Percentiles rank a stretch among this genome's conserved stretches.
These are phyloP conservation scores for Mycena rebaudengoi DNA, from an alignment of 768 basidiomycete species.

Conservation along the genomic window DNA sequence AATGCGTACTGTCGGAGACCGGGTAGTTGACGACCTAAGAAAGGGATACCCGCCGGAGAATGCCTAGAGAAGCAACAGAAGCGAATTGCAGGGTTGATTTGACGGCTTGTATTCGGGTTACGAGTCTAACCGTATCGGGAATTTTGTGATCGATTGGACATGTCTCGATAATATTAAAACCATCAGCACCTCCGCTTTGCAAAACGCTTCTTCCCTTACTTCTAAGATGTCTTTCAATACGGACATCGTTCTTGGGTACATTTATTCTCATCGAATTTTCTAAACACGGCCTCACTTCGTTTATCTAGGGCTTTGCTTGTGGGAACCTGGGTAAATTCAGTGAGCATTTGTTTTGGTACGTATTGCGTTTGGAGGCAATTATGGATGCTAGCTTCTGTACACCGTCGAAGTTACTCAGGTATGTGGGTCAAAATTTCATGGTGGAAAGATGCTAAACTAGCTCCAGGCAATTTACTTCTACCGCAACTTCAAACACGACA, in stretches of 20 bases:
- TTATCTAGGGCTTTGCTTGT: slow-evolving; percentile 12
- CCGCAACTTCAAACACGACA: neutral
- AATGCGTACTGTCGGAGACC: no score
- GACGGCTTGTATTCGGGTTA: no score
- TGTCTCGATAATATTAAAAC: slow-evolving; percentile 5
- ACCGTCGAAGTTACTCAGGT: slow-evolving; percentile 2
- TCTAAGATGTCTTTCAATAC: slow-evolving; percentile 3
- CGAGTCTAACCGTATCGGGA: no score
- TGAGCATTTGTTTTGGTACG: neutral
- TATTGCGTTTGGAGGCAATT: neutral
- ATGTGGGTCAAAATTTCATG: neutral
- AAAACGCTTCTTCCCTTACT: neutral
- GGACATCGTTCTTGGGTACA: slow-evolving; percentile 10
- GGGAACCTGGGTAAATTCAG: neutral
- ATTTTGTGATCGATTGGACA: no score
- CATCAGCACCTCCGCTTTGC: neutral
- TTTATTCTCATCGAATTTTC: neutral
- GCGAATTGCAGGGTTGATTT: no score
- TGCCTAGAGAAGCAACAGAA: no score
- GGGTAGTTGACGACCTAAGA: no score
- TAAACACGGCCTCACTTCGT: slow-evolving; percentile 7
- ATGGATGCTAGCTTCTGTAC: neutral
- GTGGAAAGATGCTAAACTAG: neutral
- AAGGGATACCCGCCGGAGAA: no score
- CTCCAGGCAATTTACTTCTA: neutral